A percentile compares a stretch with the other conserved stretches of the same genome.
phyloP scores from a whole-genome alignment of 1,284 basidiomycete species.

The Ganoderma lucidum region DNA sequence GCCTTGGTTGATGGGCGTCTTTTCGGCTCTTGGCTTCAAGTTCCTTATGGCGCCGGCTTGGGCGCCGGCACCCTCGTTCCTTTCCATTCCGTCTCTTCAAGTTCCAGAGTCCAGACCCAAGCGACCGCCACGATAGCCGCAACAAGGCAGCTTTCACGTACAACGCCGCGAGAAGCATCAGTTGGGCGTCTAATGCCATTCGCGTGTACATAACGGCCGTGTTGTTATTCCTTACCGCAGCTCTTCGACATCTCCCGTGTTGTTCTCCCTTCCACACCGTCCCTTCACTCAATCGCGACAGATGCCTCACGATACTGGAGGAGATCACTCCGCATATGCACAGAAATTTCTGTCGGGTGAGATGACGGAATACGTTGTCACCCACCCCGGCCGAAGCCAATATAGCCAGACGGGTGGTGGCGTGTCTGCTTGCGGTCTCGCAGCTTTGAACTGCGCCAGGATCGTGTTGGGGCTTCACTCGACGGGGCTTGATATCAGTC shows the following conservation, averaged over 20 bases:
- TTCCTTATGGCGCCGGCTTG: no score
- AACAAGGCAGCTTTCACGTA: not conserved
- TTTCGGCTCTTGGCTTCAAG: not conserved
- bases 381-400: constrained; percentile 36
- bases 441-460: constrained; percentile 67
- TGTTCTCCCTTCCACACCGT: not conserved
- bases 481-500: constrained; percentile 14
- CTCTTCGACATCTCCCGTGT: not conserved
- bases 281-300: not conserved
- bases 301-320: constrained; percentile 6
- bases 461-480: constrained; percentile 46
- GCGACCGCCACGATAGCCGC: not conserved
- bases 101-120: no score
- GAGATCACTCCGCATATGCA: not conserved
- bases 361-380: constrained; percentile 30
- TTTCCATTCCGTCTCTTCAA: not conserved
- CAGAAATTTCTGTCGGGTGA: constrained; percentile 18
- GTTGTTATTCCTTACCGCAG: not conserved
- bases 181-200: not conserved
- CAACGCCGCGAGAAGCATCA: not conserved
- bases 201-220: not conserved
- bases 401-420: constrained; percentile 32
- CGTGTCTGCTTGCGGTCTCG: constrained; percentile 65
- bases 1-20: not conserved
- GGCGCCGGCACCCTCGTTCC: not conserved